Base-by-base conservation (phyloP, 2,329 filamentous ascomycete genomes). In the Pseudogymnoascus sp. region DNA sequence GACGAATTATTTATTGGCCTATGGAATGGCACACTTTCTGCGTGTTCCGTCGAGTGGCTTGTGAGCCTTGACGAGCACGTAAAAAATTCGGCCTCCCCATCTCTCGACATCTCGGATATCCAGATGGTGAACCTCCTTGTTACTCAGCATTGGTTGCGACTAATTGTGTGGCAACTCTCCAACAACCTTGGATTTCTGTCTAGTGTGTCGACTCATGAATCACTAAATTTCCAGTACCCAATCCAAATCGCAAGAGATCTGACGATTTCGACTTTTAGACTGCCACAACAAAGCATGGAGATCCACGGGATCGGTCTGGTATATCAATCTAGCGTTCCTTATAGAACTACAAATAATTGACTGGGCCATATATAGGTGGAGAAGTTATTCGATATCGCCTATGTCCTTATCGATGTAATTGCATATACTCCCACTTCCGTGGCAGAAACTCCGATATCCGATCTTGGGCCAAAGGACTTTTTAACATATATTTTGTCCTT, bases 121-220 rank as follows among this genome's bases (percentile, higher is more conserved):
- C 87, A 90, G 68, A 87, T 86, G 62, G 85, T 88, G 6, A 86
- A 90, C 68, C 79, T 90, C 16, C 78, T 87, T 47, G 82, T 87
- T 62, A 89, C 86, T 1, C 87, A 90, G 70, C 86, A 88, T 69
- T 90, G 87, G 87, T 77, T 90, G 4, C 79, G 84, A 16, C 83
- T 86, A 1, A 87, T 89, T 75, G 82, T 89, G n/a, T 90, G 87
- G 87, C 87, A 89, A 68, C 80, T 87, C 1, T 86, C 86, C 2
- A 87, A 88, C 68, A 82, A 83, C 19, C 85, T 88, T 67, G 84
- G 85, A 3, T 81, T 85, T 24, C 77, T 89, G 19, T 86, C 84
- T 33, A 84, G 82, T 33, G 79, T 79, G 2, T 79, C 85, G 0
- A 74, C 78, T 6, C 82, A 88, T 63, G 80, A 80, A 65, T 81